Percentiles rank a stretch among this genome's conserved stretches.
These are phyloP conservation scores for Blastocystis sp. DNA, from an alignment of 352 stramenopile genomes.

Conservation along the genomic window DNA sequence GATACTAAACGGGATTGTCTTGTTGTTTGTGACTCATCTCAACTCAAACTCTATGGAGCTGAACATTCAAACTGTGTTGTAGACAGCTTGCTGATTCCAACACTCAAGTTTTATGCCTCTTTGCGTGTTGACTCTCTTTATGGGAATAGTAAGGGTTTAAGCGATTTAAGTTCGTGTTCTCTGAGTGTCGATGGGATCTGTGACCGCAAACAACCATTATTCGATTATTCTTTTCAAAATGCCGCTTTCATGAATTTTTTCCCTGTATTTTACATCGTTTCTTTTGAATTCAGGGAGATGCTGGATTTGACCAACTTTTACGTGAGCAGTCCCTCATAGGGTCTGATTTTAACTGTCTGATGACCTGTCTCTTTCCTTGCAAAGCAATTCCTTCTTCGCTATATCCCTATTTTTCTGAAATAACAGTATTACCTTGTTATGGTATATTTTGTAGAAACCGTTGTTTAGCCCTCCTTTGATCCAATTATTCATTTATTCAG, in stretches of 20 bases:
- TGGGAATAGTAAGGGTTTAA: not conserved
- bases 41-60: not conserved
- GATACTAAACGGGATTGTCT: not conserved
- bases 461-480: not conserved
- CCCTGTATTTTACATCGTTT: not conserved
- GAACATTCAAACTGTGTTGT: not conserved
- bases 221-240: not conserved
- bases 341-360: not conserved
- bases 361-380: not conserved
- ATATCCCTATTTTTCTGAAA: not conserved
- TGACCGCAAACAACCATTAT: not conserved
- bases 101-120: not conserved
- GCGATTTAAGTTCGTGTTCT: not conserved
- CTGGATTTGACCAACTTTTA: not conserved
- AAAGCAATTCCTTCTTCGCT: slow-evolving; percentile 17
- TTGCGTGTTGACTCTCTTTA: not conserved
- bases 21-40: not conserved
- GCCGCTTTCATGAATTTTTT: not conserved
- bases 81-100: not conserved
- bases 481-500: not conserved
- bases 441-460: not conserved
- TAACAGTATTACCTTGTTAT: not conserved
- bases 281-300: not conserved
- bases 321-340: not conserved
- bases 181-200: not conserved